Evolutionary conservation across 495 filamentous ascomycete species (phyloP).

Genomic region (Hypoxylon perforatum): DNA sequence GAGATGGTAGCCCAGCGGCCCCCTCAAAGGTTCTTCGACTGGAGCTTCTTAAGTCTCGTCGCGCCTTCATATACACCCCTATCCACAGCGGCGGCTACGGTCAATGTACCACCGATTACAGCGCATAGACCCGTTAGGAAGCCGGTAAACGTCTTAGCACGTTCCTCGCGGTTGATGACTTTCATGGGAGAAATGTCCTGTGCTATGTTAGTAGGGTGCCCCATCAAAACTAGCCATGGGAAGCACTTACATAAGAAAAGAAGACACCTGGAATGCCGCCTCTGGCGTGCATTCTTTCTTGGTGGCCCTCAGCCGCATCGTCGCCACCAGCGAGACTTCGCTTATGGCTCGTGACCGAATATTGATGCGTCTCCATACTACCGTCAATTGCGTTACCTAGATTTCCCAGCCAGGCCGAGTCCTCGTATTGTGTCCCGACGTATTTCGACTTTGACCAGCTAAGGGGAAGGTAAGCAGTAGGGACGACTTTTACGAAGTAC

Average conservation of each 20-base stretch:
- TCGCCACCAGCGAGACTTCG: slow-evolving; percentile 83
- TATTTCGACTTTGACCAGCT: slow-evolving; percentile 69
- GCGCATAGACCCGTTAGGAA: slow-evolving; percentile 96
- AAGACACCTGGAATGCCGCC: slow-evolving; percentile 97
- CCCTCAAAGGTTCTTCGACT: slow-evolving; percentile 61
- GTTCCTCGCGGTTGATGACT: slow-evolving; percentile 95
- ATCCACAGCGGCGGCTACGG: slow-evolving; percentile 93
- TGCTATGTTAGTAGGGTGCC: slow-evolving; percentile 7
- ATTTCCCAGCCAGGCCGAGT: slow-evolving; percentile 66
- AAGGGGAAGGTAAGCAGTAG: slow-evolving; percentile 91
- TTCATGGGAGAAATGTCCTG: slow-evolving; percentile 99
- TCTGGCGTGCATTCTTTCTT: slow-evolving; percentile 86
- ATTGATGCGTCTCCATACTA: slow-evolving; percentile 97
- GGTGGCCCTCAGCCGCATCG: slow-evolving; percentile 85
- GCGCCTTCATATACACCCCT: slow-evolving; percentile 90
- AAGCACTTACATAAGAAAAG: slow-evolving; percentile 85
- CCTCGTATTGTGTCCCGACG: slow-evolving; percentile 62
- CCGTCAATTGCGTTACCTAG: slow-evolving; percentile 73
- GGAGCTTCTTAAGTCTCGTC: slow-evolving; percentile 86
- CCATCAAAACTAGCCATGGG: neutral
- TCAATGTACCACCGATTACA: slow-evolving; percentile 93
- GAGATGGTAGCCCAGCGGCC: slow-evolving; percentile 3
- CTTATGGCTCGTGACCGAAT: slow-evolving; percentile 95
- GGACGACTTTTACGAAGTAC: slow-evolving; percentile 99
- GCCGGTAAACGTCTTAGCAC: slow-evolving; percentile 84